These are phyloP conservation scores for Medicago ruthenica DNA, from an alignment of 306 rosid genomes.

Conservation along the genomic window DNA sequence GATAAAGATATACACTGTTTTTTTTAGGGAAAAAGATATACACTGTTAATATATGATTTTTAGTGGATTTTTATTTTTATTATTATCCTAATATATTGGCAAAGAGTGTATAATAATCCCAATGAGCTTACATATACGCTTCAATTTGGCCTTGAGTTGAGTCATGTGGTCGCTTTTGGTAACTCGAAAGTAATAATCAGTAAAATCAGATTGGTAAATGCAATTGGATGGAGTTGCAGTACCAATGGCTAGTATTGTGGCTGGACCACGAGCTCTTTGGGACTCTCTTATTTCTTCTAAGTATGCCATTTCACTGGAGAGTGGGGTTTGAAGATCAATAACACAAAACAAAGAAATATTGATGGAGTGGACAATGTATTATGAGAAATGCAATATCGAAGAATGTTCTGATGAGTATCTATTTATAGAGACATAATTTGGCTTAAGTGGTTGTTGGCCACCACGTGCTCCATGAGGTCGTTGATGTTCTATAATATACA, in stretches of 20 bases:
- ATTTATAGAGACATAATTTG: constrained; percentile 21
- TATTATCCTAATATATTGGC: no score
- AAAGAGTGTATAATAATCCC: no score
- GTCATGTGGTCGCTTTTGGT: constrained; percentile 47
- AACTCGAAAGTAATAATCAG: constrained; percentile 50
- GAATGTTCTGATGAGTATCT: not conserved
- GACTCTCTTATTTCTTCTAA: constrained; percentile 38
- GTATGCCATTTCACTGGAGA: constrained; percentile 28
- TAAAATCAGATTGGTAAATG: constrained; percentile 43
- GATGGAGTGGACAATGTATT: not conserved
- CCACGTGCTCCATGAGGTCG: not conserved
- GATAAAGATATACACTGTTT: not conserved
- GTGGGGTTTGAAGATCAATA: not conserved
- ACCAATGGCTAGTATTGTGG: constrained; percentile 51
- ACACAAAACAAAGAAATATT: not conserved
- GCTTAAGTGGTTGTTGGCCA: constrained; percentile 12
- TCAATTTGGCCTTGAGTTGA: constrained; percentile 47
- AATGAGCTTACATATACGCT: constrained; percentile 50
- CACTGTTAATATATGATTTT: no score
- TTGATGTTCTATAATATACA: no score
- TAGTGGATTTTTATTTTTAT: no score
- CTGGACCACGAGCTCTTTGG: constrained; percentile 41
- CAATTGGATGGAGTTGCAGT: constrained; percentile 47
- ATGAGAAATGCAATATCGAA: not conserved
- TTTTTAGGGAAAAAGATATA: no score